These are phyloP conservation scores for Colletotrichum kahawae DNA, from an alignment of 2,329 filamentous ascomycete species.

Conservation along the genomic window DNA sequence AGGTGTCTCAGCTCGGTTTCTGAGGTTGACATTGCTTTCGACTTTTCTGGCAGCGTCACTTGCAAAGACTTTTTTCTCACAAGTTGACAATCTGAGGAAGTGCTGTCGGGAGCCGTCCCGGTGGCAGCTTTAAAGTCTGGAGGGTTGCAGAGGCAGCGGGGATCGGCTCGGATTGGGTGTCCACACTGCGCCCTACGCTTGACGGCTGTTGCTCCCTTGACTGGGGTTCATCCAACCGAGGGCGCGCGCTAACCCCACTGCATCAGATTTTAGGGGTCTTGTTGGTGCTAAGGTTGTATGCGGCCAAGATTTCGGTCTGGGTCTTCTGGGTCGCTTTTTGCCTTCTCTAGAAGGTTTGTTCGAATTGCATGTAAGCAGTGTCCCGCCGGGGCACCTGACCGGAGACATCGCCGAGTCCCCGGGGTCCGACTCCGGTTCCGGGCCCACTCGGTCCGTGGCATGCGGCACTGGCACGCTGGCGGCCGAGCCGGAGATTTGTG, in stretches of 20 bases:
- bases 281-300: not conserved
- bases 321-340: not conserved
- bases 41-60: not conserved
- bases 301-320: too few relatives aligned
- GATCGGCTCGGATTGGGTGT: not conserved
- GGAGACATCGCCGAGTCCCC: not conserved
- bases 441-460: not conserved
- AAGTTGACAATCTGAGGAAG: not conserved
- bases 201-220: not conserved
- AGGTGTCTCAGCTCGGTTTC: slow-evolving; percentile 9
- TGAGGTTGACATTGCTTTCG: not conserved
- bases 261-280: not conserved
- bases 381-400: not conserved
- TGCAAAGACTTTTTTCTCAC: not conserved
- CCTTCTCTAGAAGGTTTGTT: not conserved
- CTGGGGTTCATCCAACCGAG: not conserved
- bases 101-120: not conserved
- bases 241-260: not conserved
- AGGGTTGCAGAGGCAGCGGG: not conserved
- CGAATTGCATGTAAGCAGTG: not conserved
- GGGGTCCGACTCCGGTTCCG: not conserved
- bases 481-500: not conserved
- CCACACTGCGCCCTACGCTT: slow-evolving; percentile 8
- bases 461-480: not conserved
- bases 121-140: not conserved